Base-by-base conservation (phyloP, 2,329 filamentous ascomycete species). In the Cryphonectria nitschkei region DNA sequence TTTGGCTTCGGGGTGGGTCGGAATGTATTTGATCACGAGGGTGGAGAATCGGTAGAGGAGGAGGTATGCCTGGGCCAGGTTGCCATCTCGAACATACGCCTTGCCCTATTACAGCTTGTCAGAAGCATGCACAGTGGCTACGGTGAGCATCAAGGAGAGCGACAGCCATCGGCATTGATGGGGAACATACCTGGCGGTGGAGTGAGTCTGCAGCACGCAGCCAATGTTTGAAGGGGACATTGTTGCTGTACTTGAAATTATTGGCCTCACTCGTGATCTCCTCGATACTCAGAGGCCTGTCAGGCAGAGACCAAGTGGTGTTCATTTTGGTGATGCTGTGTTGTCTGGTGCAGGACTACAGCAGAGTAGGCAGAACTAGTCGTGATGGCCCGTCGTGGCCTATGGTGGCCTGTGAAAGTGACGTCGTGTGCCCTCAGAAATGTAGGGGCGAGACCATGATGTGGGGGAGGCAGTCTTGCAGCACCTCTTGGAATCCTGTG, bases 31-130 rank as follows among this genome's bases (percentile, higher is more conserved):
- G 39, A 97, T 84, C 34, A 97, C 88, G n/a, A 99, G 89, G 68
- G 91, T 87, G 13, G 94, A 94, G 81, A 97, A 94, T 75, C 96
- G 90, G 79, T 96, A 93, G n/a, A 97, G 88, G 71, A 98, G 89
- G 68, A 98, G 87, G 80, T 97, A 99, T 5, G 95, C 93, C 78
- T 96, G 92, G 76, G 94, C 89, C 74, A 94, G 89, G 81, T 98
- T 95, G 76, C 92, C 91, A 80, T 98, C 95, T 58, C 88, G 87
- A 76, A 96, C 87, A 78, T 97, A 97, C 76, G 95, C 93, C 67
- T 89, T 86, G 29, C 94, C 95, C 93, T 98, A 41, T 2, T 2
- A 22, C 5, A 41, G 9, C 29, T 22, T n/a, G 8, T 46, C 46
- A 66, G 22, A 19, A 37, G 26, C 14, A 37, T 39, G 26, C 26